Evolutionary conservation across 352 stramenopile species (phyloP), one percentile per base, ranked within the genome.

Genomic region (Elongisporangium senticosum): DNA sequence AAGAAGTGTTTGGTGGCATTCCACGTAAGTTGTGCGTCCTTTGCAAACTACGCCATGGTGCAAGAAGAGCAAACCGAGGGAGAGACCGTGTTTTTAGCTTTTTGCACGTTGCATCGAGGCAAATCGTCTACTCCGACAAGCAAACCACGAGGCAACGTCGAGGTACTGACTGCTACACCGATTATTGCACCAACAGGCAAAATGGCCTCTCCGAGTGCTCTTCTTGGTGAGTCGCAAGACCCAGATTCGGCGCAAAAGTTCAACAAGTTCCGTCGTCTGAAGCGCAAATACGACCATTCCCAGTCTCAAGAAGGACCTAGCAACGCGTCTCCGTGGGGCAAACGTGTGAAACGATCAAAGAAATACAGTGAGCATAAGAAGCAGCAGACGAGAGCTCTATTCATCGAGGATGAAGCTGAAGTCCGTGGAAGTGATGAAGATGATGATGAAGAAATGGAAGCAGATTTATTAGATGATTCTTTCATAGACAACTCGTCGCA

Each of bases 401-500:
- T 88, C 61, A 86, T 93, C 51, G 79, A 95, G 54, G 64, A 87
- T 21, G 69, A 79, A 17, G 81, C 74, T 0, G 83, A 90, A 7
- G 81, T 86, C 54, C 70, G 67, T 58, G 82, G 74, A 17, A 71
- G 62, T n/a, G 77, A 87, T 19, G 79, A 86, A 13, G 78, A 90
- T 14, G 77, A 90, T 26, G 65, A 79, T 59, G 69, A 76, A 20
- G 61, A 68, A 53, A 59, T 63, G 23, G 68, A 64, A 8, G 51
- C 52, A 3, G 65, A 86, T 50, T 75, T 68, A 17, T 61, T 71
- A 2, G 81, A 91, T 50, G 64, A 82, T 23, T 88, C 81, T 26
- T 93, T 93, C 43, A 93, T 93, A 53, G 85, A 93, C 53, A 75
- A 93, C 69, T 89, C 81, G 1, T 91, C 84, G 3, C 84, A 93